Evolutionary conservation across 2,329 filamentous ascomycete genomes (phyloP).

Genomic region (Fusarium haematococcum): DNA sequence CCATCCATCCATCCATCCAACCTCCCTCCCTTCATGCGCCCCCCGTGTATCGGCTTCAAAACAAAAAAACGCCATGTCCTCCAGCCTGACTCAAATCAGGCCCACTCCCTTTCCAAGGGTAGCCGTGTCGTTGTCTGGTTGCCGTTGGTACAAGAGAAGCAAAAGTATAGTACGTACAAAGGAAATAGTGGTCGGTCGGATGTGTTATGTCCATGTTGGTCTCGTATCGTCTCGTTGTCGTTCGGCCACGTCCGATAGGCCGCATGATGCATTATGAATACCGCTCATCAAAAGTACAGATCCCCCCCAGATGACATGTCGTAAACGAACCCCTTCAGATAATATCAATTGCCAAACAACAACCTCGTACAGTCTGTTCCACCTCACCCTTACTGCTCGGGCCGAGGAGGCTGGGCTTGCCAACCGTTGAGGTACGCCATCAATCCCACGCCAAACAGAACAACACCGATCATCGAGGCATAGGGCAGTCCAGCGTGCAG

Average conservation of each 20-base stretch:
- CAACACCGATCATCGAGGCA: conserved; percentile 84
- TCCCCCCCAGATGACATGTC: conserved; percentile 38
- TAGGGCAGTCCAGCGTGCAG: conserved; percentile 74
- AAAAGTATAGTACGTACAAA: conserved; percentile 47
- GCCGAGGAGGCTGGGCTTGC: conserved; percentile 61
- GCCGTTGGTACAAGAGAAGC: conserved; percentile 44
- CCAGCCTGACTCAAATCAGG: conserved; percentile 33
- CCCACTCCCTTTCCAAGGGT: conserved; percentile 16
- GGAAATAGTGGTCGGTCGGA: conserved; percentile 41
- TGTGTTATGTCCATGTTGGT: conserved; percentile 47
- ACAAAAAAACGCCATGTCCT: conserved; percentile 39
- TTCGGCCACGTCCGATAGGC: conserved; percentile 41
- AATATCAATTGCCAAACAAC: conserved; percentile 17
- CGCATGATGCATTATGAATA: conserved; percentile 48
- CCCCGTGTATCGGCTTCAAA: conserved; percentile 37
- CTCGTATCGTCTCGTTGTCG: conserved; percentile 48
- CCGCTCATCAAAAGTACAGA: conserved; percentile 44
- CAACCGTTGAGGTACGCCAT: conserved; percentile 91
- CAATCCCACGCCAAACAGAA: conserved; percentile 82
- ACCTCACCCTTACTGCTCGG: conserved; percentile 48
- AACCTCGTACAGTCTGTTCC: conserved; percentile 31
- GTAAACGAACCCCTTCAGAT: conserved; percentile 26
- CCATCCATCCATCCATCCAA: conserved; percentile 12
- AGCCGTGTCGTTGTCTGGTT: conserved; percentile 30
- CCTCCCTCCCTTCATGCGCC: conserved; percentile 19